Base-by-base conservation (phyloP, 805 yeast genomes). In the Yamadazyma laniorum region DNA sequence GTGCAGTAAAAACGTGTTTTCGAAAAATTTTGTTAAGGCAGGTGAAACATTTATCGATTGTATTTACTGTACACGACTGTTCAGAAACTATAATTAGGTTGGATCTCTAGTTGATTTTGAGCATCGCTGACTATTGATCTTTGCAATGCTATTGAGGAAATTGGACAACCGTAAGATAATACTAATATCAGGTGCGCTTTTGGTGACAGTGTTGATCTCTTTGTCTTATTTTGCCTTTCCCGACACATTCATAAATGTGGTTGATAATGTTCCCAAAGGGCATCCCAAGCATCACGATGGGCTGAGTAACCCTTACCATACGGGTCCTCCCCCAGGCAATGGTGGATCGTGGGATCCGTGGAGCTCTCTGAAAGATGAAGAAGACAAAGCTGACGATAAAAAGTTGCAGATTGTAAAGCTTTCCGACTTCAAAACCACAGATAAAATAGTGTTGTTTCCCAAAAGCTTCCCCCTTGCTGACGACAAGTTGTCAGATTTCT, bases 391-490 rank as follows among this genome's bases (percentile, higher is more conserved):
- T 7, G 23, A 21, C 23, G 6, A 6, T 21, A 21, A 21, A 21
- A 21, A n/a, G n/a, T n/a, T 28, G 18, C 25, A 27, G 28, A 18
- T 38, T n/a, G 8, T 30, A 12, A 38, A 29, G 21, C 18, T 38
- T 17, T 33, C 37, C 5, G 37, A 38, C 25, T 19, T 21, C 8
- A 23, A 28, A 13, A 25, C 37, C 3, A 21, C 17, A 14, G 29
- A 29, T 9, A 36, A 33, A 16, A 29, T 41, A 4, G 23, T 33
- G 2, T 18, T 41, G 11, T 41, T 41, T 32, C 45, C 45, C 14
- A 37, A 42, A 18, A 14, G 26, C n/a, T 42, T 42, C 35, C 39
- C 45, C 3, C 8, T 42, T 6, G 23, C 14, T 8, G 39, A 42
- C 11, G 34, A 25, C 5, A 8, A 33, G 5, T 21, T 41, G 9